Base-by-base conservation (phyloP, 2,329 filamentous ascomycete genomes). In the Trematosphaeria pertusa region DNA sequence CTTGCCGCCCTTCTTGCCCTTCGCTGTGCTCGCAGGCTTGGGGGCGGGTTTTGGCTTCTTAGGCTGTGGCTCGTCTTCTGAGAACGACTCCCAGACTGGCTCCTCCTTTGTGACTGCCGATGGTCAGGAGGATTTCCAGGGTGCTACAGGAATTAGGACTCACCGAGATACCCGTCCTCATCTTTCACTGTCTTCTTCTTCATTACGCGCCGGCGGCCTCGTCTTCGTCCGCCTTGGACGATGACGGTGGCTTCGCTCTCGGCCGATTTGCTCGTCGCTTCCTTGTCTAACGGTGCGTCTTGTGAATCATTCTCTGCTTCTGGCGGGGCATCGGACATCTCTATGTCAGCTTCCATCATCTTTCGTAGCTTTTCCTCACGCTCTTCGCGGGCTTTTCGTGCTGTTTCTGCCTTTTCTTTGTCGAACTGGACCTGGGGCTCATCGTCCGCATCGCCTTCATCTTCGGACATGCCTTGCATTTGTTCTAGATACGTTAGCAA, bases 141-240 rank as follows among this genome's bases (percentile, higher is more conserved):
- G 36, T 5, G 22, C 59, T 30, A 51, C 10, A 14, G 21, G n/a
- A 12, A 14, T 34, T 58, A 55, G 43, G 14, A 22, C 85, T 71
- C 78, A 92, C 89, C 88, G 50, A 97, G 81, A 70, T 95, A 97
- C 5, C 92, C 92, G 55, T 96, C 87, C 38, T 92, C 90, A 57
- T 97, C 92, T 69, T 91, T 87, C 44, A 88, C 82, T 34, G 87
- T 91, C 76, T 87, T 89, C 79, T 95, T 96, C 74, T 89, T 91
- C 83, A 89, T 90, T 6, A 97, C 83, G 60, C 87, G 84, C 58
- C 92, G 82, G 67, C 84, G 87, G 22, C 90, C 91, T 54, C 91
- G 84, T 48, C 89, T 81, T 30, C 91, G 82, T 0, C 88, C 88
- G 46, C 81, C 83, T 50, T 78, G 72, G 2, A 80, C 73, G 1